These are phyloP conservation scores for Fusarium miscanthi DNA, from an alignment of 2,329 filamentous ascomycete genomes.

Conservation along the genomic window DNA sequence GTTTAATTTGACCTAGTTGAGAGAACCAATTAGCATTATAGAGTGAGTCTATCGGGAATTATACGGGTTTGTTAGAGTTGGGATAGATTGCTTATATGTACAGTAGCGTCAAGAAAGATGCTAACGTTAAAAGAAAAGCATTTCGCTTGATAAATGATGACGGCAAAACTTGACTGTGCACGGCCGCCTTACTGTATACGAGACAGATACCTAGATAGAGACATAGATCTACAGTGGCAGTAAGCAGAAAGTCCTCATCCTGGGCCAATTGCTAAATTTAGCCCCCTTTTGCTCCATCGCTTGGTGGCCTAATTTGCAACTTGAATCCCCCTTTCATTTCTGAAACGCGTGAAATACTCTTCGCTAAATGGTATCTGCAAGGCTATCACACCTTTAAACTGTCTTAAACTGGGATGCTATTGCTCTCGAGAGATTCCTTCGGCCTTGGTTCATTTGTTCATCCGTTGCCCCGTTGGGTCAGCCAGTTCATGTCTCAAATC, in stretches of 20 bases:
- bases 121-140: neutral
- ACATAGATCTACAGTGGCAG: slow-evolving; percentile 32
- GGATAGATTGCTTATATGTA: neutral
- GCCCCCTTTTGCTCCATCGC: slow-evolving; percentile 39
- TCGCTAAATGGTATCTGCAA: neutral
- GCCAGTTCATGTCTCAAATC: slow-evolving; percentile 35
- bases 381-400: neutral
- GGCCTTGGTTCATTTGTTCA: neutral
- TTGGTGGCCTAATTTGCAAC: slow-evolving; percentile 44
- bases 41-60: slow-evolving; percentile 19
- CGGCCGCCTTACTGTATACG: slow-evolving; percentile 8
- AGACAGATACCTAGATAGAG: neutral
- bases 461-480: slow-evolving; percentile 15
- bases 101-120: neutral
- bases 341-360: slow-evolving; percentile 2
- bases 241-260: slow-evolving; percentile 19
- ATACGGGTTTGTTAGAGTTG: slow-evolving; percentile 2
- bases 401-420: slow-evolving; percentile 11
- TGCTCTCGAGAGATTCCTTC: neutral
- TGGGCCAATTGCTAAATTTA: slow-evolving; percentile 45
- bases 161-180: slow-evolving; percentile 17
- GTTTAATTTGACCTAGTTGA: neutral
- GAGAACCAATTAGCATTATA: neutral
- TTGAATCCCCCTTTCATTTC: slow-evolving; percentile 19
- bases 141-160: neutral